These are phyloP conservation scores for Botrytis pseudocinerea DNA, from an alignment of 2,329 filamentous ascomycete genomes.

Conservation along the genomic window DNA sequence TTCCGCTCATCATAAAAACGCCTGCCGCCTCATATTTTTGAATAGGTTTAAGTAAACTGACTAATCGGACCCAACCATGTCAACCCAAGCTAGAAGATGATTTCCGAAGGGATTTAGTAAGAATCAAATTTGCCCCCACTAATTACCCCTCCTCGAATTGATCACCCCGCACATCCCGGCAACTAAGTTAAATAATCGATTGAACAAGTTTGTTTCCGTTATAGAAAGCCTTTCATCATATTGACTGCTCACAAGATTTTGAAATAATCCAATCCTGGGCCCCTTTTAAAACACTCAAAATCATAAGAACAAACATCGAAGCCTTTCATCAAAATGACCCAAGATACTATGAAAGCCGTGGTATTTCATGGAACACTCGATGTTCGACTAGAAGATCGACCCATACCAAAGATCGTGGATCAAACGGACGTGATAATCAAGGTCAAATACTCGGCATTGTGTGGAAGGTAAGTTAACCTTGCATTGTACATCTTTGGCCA, in stretches of 20 bases:
- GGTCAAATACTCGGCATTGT: slow-evolving; percentile 79
- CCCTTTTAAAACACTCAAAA: not conserved
- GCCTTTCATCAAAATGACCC: slow-evolving; percentile 26
- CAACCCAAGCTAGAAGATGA: not conserved
- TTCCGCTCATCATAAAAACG: not conserved
- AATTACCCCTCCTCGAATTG: slow-evolving; percentile 16
- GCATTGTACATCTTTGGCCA: not conserved
- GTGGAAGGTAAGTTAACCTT: slow-evolving; percentile 68
- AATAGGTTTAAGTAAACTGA: not conserved
- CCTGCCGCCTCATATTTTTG: not conserved
- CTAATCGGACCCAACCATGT: not conserved
- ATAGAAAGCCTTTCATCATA: not conserved
- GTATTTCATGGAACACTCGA: slow-evolving; percentile 68
- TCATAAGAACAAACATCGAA: not conserved
- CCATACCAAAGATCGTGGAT: slow-evolving; percentile 71
- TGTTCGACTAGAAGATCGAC: slow-evolving; percentile 66
- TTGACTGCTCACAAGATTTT: not conserved
- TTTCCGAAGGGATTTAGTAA: not conserved
- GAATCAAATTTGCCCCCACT: not conserved
- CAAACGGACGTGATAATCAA: slow-evolving; percentile 78
- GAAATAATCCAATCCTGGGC: not conserved
- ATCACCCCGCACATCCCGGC: not conserved
- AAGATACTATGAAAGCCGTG: slow-evolving; percentile 77
- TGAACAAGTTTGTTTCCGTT: slow-evolving; percentile 1
- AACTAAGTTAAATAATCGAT: not conserved